Evolutionary conservation across 495 filamentous ascomycete genomes (phyloP), one percentile per base, ranked within the genome.

Genomic region (Neurospora sp.): DNA sequence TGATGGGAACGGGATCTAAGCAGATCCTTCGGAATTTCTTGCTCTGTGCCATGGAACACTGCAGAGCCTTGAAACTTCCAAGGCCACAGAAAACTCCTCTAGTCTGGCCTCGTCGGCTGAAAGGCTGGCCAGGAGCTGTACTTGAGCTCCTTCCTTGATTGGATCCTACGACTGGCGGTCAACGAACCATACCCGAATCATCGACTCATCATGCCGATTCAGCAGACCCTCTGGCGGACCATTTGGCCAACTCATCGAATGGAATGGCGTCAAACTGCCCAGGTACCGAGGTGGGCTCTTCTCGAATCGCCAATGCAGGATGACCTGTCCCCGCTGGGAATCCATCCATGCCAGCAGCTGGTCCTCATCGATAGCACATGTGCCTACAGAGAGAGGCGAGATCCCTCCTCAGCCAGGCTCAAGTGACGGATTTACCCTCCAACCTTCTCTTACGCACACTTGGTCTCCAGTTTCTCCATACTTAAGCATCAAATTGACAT

Each of bases 81-180:
- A 37, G 69, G 27, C 38, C 41, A 40, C 69, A 5, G 42, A 54
- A 35, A n/a, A 2, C n/a, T 23, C 16, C 20, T 18, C 23, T 41
- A 69, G 35, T n/a, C 14, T 31, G 35, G 31, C 40, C 41, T 73
- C 39, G 12, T 31, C 69, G 69, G 72, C 27, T 37, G 62, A 73
- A 71, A 48, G 39, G 59, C 69, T 70, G 72, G 20, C 69, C 23
- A 69, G 41, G 7, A 73, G 54, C 54, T 66, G 27, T 44, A 35
- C 62, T 37, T 41, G 39, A n/a, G 35, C 10, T 20, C 9, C 31
- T n/a, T 38, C 11, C 39, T 41, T 44, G 72, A 73, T 71, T 73
- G 66, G 72, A 20, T 37, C 40, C 35, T 38, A 46, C 72, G 72
- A 73, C 72, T 73, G 72, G 72, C 72, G 72, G 72, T 73, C 72